A percentile compares a stretch with the other conserved stretches of the same genome.
phyloP scores from a whole-genome alignment of 768 basidiomycete species.

The Tulasnella sp. region DNA sequence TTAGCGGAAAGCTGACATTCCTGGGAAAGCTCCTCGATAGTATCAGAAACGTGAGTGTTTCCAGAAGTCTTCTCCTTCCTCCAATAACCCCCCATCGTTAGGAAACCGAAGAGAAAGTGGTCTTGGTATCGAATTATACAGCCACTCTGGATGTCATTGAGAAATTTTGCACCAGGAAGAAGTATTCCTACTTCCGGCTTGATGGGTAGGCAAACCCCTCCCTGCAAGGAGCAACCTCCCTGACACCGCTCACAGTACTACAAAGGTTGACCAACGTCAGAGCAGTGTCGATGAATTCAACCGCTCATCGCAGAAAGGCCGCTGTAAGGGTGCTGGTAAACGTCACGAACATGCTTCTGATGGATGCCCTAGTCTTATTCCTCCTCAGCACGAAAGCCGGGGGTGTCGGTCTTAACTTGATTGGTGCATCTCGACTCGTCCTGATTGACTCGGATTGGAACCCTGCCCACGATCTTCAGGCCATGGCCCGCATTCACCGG shows the following conservation, averaged over 20 bases:
- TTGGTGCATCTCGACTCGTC: slow-evolving; percentile 86
- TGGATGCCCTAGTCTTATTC: slow-evolving; percentile 65
- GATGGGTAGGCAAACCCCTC: slow-evolving; percentile 60
- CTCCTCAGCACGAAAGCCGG: slow-evolving; percentile 93
- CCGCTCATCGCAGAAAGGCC: slow-evolving; percentile 59
- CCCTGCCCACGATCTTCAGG: slow-evolving; percentile 87
- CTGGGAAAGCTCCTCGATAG: slow-evolving; percentile 59
- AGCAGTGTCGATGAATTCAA: slow-evolving; percentile 89
- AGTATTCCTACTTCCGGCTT: slow-evolving; percentile 75
- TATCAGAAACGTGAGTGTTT: slow-evolving; percentile 51
- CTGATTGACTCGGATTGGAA: slow-evolving; percentile 83
- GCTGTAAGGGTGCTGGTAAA: slow-evolving; percentile 51
- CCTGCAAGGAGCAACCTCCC: not conserved
- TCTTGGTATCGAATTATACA: slow-evolving; percentile 95
- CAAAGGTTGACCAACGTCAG: slow-evolving; percentile 57
- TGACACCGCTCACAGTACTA: slow-evolving; percentile 9
- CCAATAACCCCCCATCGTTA: slow-evolving; percentile 32
- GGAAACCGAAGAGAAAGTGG: slow-evolving; percentile 88
- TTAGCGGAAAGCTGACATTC: slow-evolving; percentile 78
- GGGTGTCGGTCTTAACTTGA: slow-evolving; percentile 89
- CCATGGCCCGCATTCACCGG: slow-evolving; percentile 97
- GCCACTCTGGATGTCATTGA: slow-evolving; percentile 90
- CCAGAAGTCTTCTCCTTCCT: not conserved
- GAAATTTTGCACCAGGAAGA: slow-evolving; percentile 68
- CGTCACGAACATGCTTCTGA: not conserved